Base-by-base conservation (phyloP, 2,329 filamentous ascomycete species). In the Akanthomyces lecanii region DNA sequence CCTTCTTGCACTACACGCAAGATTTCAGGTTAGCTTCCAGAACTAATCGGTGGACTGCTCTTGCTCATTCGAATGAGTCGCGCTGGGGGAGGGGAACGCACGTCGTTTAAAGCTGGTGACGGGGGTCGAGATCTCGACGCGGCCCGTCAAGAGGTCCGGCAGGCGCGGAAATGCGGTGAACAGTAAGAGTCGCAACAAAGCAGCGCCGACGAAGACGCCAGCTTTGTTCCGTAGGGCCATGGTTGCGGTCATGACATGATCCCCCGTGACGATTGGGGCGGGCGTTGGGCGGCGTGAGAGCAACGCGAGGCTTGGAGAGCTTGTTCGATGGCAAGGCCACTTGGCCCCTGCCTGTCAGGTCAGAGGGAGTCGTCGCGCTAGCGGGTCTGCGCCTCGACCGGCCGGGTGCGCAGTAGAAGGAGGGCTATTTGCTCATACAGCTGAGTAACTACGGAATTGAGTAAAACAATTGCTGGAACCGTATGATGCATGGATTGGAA, bases 31-130 rank as follows among this genome's bases (percentile, higher is more conserved):
- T n/a, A 33, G 21, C n/a, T 40, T 47, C 11, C 30, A 5, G 28
- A 45, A 7, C n/a, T 5, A 42, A 51, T 8, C 21, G 44, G 16
- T 10, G 6, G 33, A 10, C 16, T 44, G n/a, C 28, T 18, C 18
- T 11, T 25, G 33, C 45, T 33, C 57, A 52, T 42, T 28, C 12
- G n/a, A 23, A 21, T 5, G 36, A 42, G 11, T 33, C 16, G 40
- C 18, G 42, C 42, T 25, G n/a, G 18, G 28, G 28, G 38, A 33
- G 48, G 55, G 30, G 5, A 48, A 77, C 89, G 76, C 82, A 96
- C 93, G 81, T 85, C 95, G 86, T 81, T 98, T 98, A 85, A 97
- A 99, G 84, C 94, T 97, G 70, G 92, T 97, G 53, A 98, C 90
- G 45, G 95, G 94, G 25, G 95, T 99, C 51, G 95, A 97, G 71